Evolutionary conservation across 768 basidiomycete genomes (phyloP), one percentile per base, ranked within the genome.

Genomic region (Tulasnella sp.): DNA sequence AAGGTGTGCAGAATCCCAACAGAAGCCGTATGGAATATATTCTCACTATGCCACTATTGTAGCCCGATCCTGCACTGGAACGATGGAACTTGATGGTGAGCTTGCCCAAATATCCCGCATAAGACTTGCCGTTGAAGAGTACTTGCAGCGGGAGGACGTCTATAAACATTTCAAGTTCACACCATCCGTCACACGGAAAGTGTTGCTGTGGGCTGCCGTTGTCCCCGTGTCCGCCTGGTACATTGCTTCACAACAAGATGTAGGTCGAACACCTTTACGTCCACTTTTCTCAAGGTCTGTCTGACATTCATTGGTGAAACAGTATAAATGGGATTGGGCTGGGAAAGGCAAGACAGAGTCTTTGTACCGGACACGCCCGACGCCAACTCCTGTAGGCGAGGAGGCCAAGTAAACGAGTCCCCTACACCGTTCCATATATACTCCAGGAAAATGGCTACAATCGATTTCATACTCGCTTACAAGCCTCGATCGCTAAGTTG

Each of bases 101-200:
- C 62, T 54, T 38, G 12, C 17, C 17, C n/a, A 19, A 19, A n/a
- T n/a, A n/a, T n/a, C 34, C 3, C 65, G 3, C 30, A 11, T 53
- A 38, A 22, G 24, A 42, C 24, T 25, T 45, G 5, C 34, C 25
- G 8, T 19, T 38, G 7, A 46, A 49, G n/a, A 57, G 34, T 53
- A 59, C 27, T 60, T 59, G 49, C 60, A 92, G 90, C 83, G 91
- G 43, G 90, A 92, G 69, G 78, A 82, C 63, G 86, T 81, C n/a
- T 89, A 91, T 71, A 75, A 84, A 67, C 77, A 82, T 67, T 94
- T 92, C 71, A 80, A 79, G 41, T 91, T 88, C 76, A 93, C 87
- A 34, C 79, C 73, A 27, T 73, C 78, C 58, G 81, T 84, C 22
- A 77, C 84, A 25, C 75, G 83, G 65, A 78, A 77, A 4, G 74